Base-by-base conservation (phyloP, 345 rosid genomes). In the Corchorus capsularis region DNA sequence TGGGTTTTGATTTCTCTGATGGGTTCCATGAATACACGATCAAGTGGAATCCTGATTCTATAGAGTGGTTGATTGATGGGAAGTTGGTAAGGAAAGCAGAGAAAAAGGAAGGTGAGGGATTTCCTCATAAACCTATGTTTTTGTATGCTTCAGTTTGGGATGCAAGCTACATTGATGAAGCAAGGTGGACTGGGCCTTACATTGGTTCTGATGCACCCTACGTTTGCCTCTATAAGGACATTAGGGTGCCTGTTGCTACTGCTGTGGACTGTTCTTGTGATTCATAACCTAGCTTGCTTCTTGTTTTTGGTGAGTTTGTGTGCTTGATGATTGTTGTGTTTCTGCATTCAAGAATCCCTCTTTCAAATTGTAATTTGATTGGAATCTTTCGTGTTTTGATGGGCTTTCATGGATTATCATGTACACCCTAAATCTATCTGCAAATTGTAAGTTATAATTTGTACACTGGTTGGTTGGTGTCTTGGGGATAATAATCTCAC, bases 121-220 rank as follows among this genome's bases (percentile, higher is more conserved):
- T 86, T 52, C 91, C 89, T 1, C 74, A 80, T 59, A 89, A 83
- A 52, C 82, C 89, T 2, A 84, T 87, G 89, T 87, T 81, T 73
- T 49, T 87, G 82, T 86, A 89, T 34, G 83, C 91, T 53, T 89
- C 93, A 9, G 70, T 89, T 52, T 89, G 89, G 91, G 86, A 89
- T 72, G 91, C 89, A 4, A 86, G 93, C 87, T 79, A 62, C 79
- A 83, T 87, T 41, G 86, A 65, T 57, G 74, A 83, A 47, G 89
- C 81, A 6, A 74, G 78, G 71, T 89, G 93, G 93, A 75, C 86
- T 9, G 92, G 89, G 11, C 72, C 79, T 9, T 87, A 82, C 9
- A 22, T 71, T n/a, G 86, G 90, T 11, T 76, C 75, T 15, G 87
- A 87, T 72, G 87, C 82, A 12, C 93, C 93, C 17, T 89, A 89